Conservation (phyloP, 108 stramenopile genomes). For the Aurantiochytrium sp. region DNA sequence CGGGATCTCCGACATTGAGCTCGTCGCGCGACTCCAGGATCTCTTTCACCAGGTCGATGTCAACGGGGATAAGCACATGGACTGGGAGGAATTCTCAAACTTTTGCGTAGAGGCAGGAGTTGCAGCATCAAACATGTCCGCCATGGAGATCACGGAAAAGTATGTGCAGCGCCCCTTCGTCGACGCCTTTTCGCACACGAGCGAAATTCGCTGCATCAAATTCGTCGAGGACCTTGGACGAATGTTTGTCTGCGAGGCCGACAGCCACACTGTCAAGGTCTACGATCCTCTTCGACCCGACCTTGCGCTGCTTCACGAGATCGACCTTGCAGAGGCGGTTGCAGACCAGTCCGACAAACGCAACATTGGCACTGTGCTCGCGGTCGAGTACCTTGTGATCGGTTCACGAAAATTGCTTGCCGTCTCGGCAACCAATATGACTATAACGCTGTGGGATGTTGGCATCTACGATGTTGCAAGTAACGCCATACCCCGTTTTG, state of each 20-base stretch:
- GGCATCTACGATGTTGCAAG: not conserved
- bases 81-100: conserved; percentile 31
- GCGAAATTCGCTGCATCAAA: not conserved
- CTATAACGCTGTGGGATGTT: not conserved
- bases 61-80: conserved; percentile 23
- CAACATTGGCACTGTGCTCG: not conserved
- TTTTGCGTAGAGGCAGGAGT: conserved; percentile 5
- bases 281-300: not conserved
- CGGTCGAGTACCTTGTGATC: not conserved
- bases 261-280: not conserved
- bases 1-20: not conserved
- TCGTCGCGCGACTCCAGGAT: conserved; percentile 10
- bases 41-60: conserved; percentile 31
- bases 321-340: not conserved
- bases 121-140: not conserved
- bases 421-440: not conserved
- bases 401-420: not conserved
- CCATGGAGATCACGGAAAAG: conserved; percentile 4
- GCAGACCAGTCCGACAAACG: not conserved
- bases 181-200: not conserved
- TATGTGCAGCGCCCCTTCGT: not conserved
- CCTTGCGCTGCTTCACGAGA: not conserved
- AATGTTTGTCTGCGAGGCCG: not conserved
- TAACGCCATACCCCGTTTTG: not conserved
- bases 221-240: not conserved